Evolutionary conservation across 2,329 filamentous ascomycete species (phyloP), one percentile per base, ranked within the genome.

Genomic region (Xylaria sp.): DNA sequence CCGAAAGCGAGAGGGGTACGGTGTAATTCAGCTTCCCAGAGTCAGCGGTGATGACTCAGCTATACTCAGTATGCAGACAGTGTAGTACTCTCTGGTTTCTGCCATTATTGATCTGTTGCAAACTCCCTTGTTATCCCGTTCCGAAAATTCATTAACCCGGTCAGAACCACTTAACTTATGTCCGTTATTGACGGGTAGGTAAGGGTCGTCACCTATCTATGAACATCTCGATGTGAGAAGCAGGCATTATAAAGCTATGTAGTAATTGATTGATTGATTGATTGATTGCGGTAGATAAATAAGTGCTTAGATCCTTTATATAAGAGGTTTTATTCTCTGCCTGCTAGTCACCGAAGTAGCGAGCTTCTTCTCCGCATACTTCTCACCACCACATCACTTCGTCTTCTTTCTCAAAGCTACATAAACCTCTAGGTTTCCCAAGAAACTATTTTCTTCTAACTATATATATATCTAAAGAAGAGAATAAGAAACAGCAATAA

Each of bases 61-160:
- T 37, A 25, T n/a, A n/a, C n/a, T n/a, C 6, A 16, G 16, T 44
- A 21, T 21, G 48, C 8, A n/a, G n/a, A 23, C 18, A 35, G 8
- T 1, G 32, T 10, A 8, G 1, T 35, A 50, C 13, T 6, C 13
- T 6, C n/a, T 12, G 29, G 10, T 32, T 18, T 29, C 13, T 37
- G 10, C 5, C 27, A 27, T 44, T 13, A 37, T 42, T 27, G 18
- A n/a, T n/a, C 8, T 3, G 21, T 8, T 12, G 6, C 13, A 8
- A 21, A 21, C 27, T 47, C 51, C 2, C 37, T 59, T 37, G 21
- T 44, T 69, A 65, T 47, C 62, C 66, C 66, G 62, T 10, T 23
- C 58, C 4, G 6, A 18, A 35, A 40, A 40, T 5, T 54, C 48
- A 40, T 42, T 69, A 66, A 48, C 66, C 63, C 62, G 66, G 27